A percentile compares a stretch with the other conserved stretches of the same genome.
Evolutionary conservation across 2,329 filamentous ascomycete species (phyloP).

Genomic region (Lomentospora prolificans): DNA sequence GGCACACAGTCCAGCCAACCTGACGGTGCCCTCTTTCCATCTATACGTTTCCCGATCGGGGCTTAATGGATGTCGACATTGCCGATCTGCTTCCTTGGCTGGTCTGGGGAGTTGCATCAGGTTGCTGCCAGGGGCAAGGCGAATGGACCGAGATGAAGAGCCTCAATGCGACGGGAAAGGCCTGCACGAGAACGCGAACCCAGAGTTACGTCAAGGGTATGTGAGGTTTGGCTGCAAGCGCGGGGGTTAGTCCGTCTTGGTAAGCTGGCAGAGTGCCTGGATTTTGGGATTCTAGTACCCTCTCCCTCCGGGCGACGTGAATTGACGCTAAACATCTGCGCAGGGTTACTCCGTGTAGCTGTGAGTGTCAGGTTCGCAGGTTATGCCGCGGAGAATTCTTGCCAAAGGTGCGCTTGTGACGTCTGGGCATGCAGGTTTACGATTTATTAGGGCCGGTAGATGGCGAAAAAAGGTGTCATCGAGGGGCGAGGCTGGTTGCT

Average conservation of each 20-base stretch:
- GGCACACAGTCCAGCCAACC: neutral
- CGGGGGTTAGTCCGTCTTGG: too few relatives aligned
- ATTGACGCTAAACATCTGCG: neutral
- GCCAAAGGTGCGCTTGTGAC: neutral
- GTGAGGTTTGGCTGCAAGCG: too few relatives aligned
- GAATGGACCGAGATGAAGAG: neutral
- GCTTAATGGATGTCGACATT: neutral
- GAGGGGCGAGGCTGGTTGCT: neutral
- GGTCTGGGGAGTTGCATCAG: neutral
- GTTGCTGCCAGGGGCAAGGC: neutral
- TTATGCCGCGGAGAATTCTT: neutral
- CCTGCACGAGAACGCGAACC: neutral
- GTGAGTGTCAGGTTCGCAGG: neutral
- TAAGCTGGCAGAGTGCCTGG: too few relatives aligned
- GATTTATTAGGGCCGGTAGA: neutral
- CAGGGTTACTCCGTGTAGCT: too few relatives aligned
- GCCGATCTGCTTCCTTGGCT: neutral
- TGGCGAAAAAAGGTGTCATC: neutral
- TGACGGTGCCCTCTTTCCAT: neutral
- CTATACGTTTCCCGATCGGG: neutral
- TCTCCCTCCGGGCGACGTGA: too few relatives aligned
- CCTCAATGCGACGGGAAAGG: neutral
- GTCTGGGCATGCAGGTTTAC: neutral
- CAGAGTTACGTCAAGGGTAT: neutral
- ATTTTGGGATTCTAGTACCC: too few relatives aligned